phyloP scores from a whole-genome alignment of 768 basidiomycete genomes.

The Boletus subparvulus region DNA sequence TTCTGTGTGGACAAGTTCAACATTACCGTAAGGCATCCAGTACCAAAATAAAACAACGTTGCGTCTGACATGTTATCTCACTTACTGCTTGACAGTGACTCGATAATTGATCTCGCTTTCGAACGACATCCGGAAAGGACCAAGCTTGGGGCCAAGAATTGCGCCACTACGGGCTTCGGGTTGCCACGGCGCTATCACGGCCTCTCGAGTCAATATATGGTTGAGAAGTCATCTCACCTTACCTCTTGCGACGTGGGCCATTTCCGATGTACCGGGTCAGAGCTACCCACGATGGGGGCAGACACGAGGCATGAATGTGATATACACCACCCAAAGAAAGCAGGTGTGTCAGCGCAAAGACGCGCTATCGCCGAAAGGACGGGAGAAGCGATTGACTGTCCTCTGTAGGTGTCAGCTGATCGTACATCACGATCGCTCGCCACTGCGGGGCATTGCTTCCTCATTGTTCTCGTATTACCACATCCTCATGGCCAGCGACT shows the following conservation, averaged over 20 bases:
- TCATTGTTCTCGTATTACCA: constrained; percentile 16
- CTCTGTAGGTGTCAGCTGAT: constrained; percentile 7
- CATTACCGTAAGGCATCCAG: neutral
- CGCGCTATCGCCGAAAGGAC: constrained; percentile 21
- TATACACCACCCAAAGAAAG: neutral
- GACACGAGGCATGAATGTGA: constrained; percentile 18
- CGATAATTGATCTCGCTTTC: neutral
- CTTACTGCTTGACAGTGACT: neutral
- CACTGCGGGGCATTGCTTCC: constrained; percentile 15
- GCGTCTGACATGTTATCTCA: neutral
- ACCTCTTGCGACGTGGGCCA: neutral
- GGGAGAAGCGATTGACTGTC: constrained; percentile 16
- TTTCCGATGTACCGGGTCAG: constrained; percentile 12
- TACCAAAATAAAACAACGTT: no score
- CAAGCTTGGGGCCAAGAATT: neutral
- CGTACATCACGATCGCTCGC: constrained; percentile 5
- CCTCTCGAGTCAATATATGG: constrained; percentile 12
- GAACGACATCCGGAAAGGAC: neutral
- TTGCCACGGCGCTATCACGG: constrained; percentile 7
- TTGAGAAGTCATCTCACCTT: constrained; percentile 18
- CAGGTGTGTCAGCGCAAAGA: neutral
- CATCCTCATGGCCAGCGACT: neutral
- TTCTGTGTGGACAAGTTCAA: no score
- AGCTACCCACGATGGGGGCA: constrained; percentile 12
- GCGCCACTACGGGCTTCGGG: constrained; percentile 5